Evolutionary conservation across 2,329 filamentous ascomycete genomes (phyloP).

Genomic region (Cytospora schulzeri): DNA sequence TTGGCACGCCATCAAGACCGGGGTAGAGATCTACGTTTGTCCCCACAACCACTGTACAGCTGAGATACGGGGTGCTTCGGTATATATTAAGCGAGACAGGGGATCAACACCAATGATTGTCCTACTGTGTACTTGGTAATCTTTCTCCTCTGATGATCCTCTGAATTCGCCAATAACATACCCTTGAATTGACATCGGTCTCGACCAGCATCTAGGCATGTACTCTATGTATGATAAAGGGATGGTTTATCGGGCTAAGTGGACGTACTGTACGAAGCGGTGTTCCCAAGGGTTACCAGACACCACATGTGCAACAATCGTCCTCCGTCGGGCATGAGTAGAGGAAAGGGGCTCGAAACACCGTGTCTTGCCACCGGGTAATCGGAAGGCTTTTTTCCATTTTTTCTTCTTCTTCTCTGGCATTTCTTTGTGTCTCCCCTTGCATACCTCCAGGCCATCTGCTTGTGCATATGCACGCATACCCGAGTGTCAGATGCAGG

Average conservation of each 20-base stretch:
- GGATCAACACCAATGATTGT: background rate
- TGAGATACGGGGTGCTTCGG: constrained; percentile 4
- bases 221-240: background rate
- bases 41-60: constrained; percentile 2
- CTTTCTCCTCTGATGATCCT: background rate
- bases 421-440: too few relatives aligned
- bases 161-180: background rate
- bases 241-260: background rate
- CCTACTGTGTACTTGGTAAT: background rate
- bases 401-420: too few relatives aligned
- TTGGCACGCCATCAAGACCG: constrained; percentile 11
- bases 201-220: background rate
- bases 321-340: too few relatives aligned
- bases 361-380: background rate
- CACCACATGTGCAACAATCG: too few relatives aligned
- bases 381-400: too few relatives aligned
- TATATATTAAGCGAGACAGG: constrained; percentile 2
- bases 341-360: background rate
- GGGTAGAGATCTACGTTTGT: background rate
- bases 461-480: too few relatives aligned
- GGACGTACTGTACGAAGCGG: too few relatives aligned
- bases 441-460: too few relatives aligned
- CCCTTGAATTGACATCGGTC: background rate
- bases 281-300: too few relatives aligned
- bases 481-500: too few relatives aligned